phyloP scores from a whole-genome alignment of 768 basidiomycete genomes.

The Neoboletus magnificus region DNA sequence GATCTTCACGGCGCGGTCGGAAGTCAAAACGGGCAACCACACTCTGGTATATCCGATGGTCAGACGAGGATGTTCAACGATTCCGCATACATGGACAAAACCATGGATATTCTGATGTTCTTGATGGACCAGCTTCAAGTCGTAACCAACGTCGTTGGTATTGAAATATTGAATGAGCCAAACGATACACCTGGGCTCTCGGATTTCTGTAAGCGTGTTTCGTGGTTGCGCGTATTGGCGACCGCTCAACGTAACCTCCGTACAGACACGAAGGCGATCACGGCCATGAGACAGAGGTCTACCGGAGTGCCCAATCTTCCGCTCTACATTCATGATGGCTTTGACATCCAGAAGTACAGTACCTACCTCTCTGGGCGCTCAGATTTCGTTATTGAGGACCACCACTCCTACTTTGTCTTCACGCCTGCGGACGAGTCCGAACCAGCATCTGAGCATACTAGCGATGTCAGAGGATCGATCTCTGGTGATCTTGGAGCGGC shows the following conservation, averaged over 20 bases:
- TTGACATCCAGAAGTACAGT: constrained; percentile 41
- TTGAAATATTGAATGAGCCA: constrained; percentile 59
- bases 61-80: constrained; percentile 37
- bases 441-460: constrained; percentile 44
- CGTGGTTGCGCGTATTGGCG: too few relatives aligned
- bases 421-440: constrained; percentile 47
- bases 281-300: constrained; percentile 19
- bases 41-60: constrained; percentile 38
- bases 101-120: constrained; percentile 40
- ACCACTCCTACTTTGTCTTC: constrained; percentile 73
- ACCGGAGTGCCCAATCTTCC: constrained; percentile 43
- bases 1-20: constrained; percentile 56
- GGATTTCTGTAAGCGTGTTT: constrained; percentile 31
- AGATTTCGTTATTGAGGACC: constrained; percentile 70
- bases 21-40: constrained; percentile 41
- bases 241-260: neutral
- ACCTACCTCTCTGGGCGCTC: constrained; percentile 44
- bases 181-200: constrained; percentile 44
- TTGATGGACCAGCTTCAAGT: constrained; percentile 31
- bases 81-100: constrained; percentile 35
- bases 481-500: constrained; percentile 16
- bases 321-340: constrained; percentile 67
- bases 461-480: constrained; percentile 31
- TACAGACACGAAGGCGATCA: constrained; percentile 19
- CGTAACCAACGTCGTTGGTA: constrained; percentile 52